A percentile compares a stretch with the other conserved stretches of the same genome.
Evolutionary conservation across 768 basidiomycete species (phyloP).

Genomic region (Lyophyllum semitale): DNA sequence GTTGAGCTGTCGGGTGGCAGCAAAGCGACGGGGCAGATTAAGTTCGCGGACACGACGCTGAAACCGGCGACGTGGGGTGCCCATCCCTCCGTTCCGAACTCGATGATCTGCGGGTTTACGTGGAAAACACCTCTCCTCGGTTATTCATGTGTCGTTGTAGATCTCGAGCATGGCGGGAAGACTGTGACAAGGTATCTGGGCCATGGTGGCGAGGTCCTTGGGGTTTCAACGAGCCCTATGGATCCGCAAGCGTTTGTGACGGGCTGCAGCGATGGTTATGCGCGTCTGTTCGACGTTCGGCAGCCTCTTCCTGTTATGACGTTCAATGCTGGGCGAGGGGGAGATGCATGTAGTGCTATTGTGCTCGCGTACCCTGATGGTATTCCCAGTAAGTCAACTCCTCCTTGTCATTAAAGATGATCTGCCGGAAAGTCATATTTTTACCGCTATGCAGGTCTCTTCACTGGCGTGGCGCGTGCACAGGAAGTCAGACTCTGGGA

Average conservation of each 20-base stretch:
- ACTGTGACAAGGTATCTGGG: slow-evolving; percentile 26
- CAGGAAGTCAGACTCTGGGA: too few species aligned
- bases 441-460: too few species aligned
- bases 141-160: not conserved
- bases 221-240: slow-evolving; percentile 27
- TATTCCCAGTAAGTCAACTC: slow-evolving; percentile 27
- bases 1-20: not conserved
- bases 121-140: not conserved
- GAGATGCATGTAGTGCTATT: slow-evolving; percentile 12
- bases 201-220: slow-evolving; percentile 23
- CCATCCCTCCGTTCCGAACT: not conserved
- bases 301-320: not conserved
- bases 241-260: slow-evolving; percentile 16
- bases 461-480: too few species aligned
- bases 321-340: slow-evolving; percentile 11
- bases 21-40: not conserved
- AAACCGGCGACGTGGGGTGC: not conserved
- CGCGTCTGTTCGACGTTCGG: not conserved
- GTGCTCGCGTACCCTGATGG: slow-evolving; percentile 28
- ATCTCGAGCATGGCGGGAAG: not conserved
- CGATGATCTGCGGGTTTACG: not conserved
- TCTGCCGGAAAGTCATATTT: too few species aligned
- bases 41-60: not conserved
- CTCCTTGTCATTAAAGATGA: too few species aligned
- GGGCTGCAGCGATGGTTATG: not conserved